Evolutionary conservation across 495 filamentous ascomycete species (phyloP), one percentile per base, ranked within the genome.

Genomic region (Penicillium egyptiacum): DNA sequence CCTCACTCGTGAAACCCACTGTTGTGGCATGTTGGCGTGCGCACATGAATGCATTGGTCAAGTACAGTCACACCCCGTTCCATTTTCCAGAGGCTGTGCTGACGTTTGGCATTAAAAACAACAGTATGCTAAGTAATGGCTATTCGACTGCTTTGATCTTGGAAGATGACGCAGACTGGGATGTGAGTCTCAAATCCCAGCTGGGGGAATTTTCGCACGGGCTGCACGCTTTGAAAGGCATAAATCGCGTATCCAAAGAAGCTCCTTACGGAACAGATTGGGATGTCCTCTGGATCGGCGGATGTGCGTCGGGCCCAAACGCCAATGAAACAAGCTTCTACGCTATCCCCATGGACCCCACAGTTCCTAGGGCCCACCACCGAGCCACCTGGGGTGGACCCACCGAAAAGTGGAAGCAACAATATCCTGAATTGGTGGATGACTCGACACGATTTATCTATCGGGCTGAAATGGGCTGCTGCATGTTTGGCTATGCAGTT

Each of bases 141-240:
- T 63, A 81, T n/a, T 63, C 71, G 0, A 76, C 77, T 0, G 81
- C 81, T n/a, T 55, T 85, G 12, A 77, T 84, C 5, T 47, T 85
- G 42, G 82, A 85, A 63, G 82, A 85, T 50, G 82, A 84, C 45
- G 74, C 75, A 16, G 82, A 84, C 61, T 85, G 82, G 82, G 81
- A 84, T 43, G 68, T 83, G 19, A 64, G 65, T 25, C 66, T 86
- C 47, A 74, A 76, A 28, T 61, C 68, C 10, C 83, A 85, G 56
- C 69, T 86, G 14, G 59, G 73, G 57, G 70, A 83, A 75, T 81
- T 81, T 39, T 58, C 75, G 26, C 59, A 57, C 20, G 66, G 65
- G 3, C 47, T 70, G 7, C 63, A 69, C 22, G 42, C 69, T 12
- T 46, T 73, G 19, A 59, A 72, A 55, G 43, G 54, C 20, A 65